phyloP scores from a whole-genome alignment of 257 asterid genomes.

The Gentiana straminea region DNA sequence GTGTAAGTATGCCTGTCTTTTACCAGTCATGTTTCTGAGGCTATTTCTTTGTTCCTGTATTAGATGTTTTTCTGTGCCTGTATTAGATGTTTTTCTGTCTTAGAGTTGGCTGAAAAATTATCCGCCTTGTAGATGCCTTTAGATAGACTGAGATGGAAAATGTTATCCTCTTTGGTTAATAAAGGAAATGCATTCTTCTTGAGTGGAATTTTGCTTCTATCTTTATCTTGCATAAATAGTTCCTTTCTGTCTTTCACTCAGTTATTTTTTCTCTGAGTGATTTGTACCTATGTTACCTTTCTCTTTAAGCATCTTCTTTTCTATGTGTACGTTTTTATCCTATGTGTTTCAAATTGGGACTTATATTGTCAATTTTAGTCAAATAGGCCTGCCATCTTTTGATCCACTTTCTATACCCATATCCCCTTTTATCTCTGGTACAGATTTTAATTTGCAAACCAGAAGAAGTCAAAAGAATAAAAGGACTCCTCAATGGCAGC shows the following conservation, averaged over 20 bases:
- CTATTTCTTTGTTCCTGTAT: not conserved
- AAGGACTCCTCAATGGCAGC: slow-evolving; percentile 63
- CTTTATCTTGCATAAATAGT: too few relatives aligned
- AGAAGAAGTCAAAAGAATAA: slow-evolving; percentile 71
- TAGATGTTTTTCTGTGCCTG: not conserved
- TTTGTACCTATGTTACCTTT: too few relatives aligned
- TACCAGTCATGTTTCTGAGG: not conserved
- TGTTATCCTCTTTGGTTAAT: too few relatives aligned
- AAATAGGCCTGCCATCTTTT: not conserved
- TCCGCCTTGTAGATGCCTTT: too few relatives aligned
- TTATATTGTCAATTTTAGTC: not conserved
- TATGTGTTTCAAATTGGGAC: not conserved
- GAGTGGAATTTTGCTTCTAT: too few relatives aligned
- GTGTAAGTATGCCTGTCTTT: slow-evolving; percentile 43
- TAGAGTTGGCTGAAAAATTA: too few relatives aligned
- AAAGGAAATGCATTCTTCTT: too few relatives aligned
- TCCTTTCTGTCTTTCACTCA: too few relatives aligned
- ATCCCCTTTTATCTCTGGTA: slow-evolving; percentile 4
- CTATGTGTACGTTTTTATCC: too few relatives aligned
- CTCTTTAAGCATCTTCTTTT: too few relatives aligned
- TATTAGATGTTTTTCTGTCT: not conserved
- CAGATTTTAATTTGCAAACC: slow-evolving; percentile 90
- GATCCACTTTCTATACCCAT: slow-evolving; percentile 1
- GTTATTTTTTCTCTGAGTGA: too few relatives aligned
- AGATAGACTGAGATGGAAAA: too few relatives aligned